Percentiles rank a stretch among this genome's conserved stretches.
Evolutionary conservation across 192 early-diverging fungal species (phyloP).

Genomic region (Hyaloraphidium curvatum): DNA sequence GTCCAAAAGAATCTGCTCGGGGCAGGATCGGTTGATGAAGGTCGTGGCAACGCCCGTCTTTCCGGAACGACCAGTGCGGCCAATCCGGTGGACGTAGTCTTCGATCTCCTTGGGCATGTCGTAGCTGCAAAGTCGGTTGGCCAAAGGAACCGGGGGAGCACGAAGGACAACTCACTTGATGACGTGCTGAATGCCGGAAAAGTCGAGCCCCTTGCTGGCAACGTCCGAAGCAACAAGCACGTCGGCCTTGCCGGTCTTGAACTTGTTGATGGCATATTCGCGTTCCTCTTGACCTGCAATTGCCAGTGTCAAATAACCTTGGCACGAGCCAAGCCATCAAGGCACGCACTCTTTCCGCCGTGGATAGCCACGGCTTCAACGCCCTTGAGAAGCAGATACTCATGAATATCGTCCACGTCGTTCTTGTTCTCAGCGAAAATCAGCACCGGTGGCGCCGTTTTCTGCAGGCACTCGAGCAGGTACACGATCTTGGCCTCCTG

Average conservation of each 20-base stretch:
- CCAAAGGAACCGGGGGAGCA: not conserved
- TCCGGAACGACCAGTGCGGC: conserved; percentile 89
- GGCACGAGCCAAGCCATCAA: not conserved
- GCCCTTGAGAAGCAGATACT: conserved; percentile 84
- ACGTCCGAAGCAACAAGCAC: conserved; percentile 95
- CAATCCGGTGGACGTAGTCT: conserved; percentile 70
- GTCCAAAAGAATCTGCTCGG: conserved; percentile 85
- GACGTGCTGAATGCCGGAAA: conserved; percentile 88
- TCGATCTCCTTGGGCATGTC: conserved; percentile 2
- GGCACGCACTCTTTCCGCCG: conserved; percentile 61
- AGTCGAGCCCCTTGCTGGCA: conserved; percentile 90
- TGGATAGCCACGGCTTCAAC: conserved; percentile 90
- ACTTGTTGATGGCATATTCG: conserved; percentile 83
- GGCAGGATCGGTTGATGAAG: conserved; percentile 79
- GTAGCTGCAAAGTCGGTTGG: not conserved
- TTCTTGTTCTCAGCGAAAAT: conserved; percentile 98
- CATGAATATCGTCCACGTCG: conserved; percentile 97
- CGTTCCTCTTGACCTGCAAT: conserved; percentile 80
- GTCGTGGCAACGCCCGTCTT: conserved; percentile 94
- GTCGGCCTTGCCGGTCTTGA: conserved; percentile 78
- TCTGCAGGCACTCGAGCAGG: conserved; percentile 86
- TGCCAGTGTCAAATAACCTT: not conserved
- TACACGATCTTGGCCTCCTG: conserved; percentile 90
- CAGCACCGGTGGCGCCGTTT: conserved; percentile 84
- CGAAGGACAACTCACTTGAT: conserved; percentile 46